Evolutionary conservation across 306 rosid species (phyloP).

Genomic region (Benincasa hispida): DNA sequence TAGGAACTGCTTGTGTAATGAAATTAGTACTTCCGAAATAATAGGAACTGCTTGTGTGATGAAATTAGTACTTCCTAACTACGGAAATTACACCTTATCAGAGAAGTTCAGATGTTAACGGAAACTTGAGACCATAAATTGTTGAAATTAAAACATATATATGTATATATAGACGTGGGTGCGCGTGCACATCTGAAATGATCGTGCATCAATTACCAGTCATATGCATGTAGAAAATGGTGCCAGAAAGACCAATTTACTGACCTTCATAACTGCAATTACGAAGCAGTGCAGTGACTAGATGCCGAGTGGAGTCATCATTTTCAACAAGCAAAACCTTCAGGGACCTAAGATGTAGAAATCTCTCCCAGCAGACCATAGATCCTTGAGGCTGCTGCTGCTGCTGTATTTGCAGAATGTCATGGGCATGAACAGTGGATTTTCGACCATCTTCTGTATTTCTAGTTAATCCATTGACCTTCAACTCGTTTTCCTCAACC

Average conservation of each 20-base stretch:
- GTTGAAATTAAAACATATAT: not conserved
- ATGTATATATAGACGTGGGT: not conserved
- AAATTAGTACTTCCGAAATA: too few species aligned
- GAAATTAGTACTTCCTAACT: not conserved
- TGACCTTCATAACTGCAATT: constrained; percentile 92
- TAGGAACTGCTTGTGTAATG: too few species aligned
- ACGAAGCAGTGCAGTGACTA: constrained; percentile 83
- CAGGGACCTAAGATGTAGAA: constrained; percentile 65
- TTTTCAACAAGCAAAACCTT: constrained; percentile 82
- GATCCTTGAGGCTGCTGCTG: constrained; percentile 58
- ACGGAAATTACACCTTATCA: not conserved
- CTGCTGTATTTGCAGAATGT: constrained; percentile 27
- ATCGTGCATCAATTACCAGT: not conserved
- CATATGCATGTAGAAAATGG: not conserved
- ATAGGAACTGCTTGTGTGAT: not conserved
- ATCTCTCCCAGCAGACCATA: constrained; percentile 82
- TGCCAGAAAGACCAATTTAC: constrained; percentile 2
- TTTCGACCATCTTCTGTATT: constrained; percentile 35
- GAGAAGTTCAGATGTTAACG: not conserved
- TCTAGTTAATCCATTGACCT: constrained; percentile 25
- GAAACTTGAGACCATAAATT: not conserved
- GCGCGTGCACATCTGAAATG: too few species aligned
- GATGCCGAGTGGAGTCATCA: constrained; percentile 81
- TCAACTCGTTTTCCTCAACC: constrained; percentile 28
- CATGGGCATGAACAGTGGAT: constrained; percentile 25